Evolutionary conservation across 2,329 filamentous ascomycete species (phyloP), one percentile per base, ranked within the genome.

Genomic region (Ceratocystiopsis sp.): DNA sequence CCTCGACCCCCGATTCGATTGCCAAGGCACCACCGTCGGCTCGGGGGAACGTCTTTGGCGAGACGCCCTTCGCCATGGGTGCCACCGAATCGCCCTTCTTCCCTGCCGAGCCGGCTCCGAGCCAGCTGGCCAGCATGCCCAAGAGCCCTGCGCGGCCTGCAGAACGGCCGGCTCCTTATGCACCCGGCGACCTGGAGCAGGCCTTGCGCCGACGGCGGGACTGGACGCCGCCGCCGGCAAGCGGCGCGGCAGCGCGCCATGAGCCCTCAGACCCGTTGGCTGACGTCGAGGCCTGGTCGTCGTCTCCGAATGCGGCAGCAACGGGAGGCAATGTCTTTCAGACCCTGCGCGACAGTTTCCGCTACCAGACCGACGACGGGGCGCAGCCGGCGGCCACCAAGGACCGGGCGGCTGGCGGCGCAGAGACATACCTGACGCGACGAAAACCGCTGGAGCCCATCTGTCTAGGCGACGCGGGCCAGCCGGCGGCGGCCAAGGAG

Each of bases 221-320:
- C 45, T 86, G 81, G 82, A 86, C 82, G 1, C 81, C 80, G 2
- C 69, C 75, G 4, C 45, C 51, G 48, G 35, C 49, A 48, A 16
- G 48, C 46, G 3, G 38, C 39, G 4, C 4, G 1, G 13, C 37
- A 1, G n/a, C 57, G 3, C 54, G 54, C 14, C 55, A 57, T 0
- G 57, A 57, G 1, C 37, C 40, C 2, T 60, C 62, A 0, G 51
- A 57, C 33, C 42, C 52, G 7, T 48, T 50, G 15, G 21, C 21
- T 8, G 21, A 21, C 21, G 21, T 4, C 21, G 62, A 61, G 38
- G 40, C 59, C 10, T 42, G 40, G 43, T 48, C 49, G 1, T 46
- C 51, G 12, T 42, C 48, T 1, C 39, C 19, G 12, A 38, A 11
- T 11, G 12, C 15, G 33, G 12, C 10, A 11, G n/a, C n/a, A n/a